These are phyloP conservation scores for Irpex rosettiformis DNA, from an alignment of 1,284 basidiomycete species.

Conservation along the genomic window DNA sequence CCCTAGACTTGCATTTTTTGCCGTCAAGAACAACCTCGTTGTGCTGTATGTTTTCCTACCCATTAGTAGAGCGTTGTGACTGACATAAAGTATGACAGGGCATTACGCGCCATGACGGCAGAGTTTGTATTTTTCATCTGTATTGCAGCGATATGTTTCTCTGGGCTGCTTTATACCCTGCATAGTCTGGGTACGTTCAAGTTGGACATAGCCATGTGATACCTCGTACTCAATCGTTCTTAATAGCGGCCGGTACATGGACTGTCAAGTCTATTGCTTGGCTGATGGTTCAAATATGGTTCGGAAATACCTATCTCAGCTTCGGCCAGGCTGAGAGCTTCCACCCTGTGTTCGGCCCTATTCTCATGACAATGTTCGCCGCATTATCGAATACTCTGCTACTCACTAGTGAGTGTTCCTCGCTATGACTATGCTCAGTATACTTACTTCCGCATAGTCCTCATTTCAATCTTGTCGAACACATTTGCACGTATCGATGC, in stretches of 20 bases:
- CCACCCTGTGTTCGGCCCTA: conserved; percentile 81
- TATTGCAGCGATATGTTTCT: conserved; percentile 82
- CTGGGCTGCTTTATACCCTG: conserved; percentile 81
- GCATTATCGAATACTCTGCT: conserved; percentile 78
- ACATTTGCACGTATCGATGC: conserved; percentile 80
- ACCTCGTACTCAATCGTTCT: conserved; percentile 10
- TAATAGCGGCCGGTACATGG: conserved; percentile 53
- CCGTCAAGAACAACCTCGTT: conserved; percentile 80
- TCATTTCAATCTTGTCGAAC: conserved; percentile 85
- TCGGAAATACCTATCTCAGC: conserved; percentile 74
- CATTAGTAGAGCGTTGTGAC: not conserved
- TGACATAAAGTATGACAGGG: conserved; percentile 39
- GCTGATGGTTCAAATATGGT: conserved; percentile 83
- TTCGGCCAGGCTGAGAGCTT: conserved; percentile 72
- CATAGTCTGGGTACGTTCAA: conserved; percentile 71
- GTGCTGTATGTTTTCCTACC: conserved; percentile 53
- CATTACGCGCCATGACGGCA: conserved; percentile 69
- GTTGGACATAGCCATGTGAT: not conserved
- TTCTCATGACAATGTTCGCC: conserved; percentile 84
- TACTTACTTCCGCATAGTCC: conserved; percentile 44
- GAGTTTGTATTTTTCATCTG: conserved; percentile 85
- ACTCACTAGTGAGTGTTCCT: conserved; percentile 61
- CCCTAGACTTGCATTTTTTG: conserved; percentile 76
- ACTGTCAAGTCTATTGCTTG: conserved; percentile 69
- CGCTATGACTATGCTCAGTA: not conserved